A percentile compares a stretch with the other conserved stretches of the same genome.
Evolutionary conservation across 257 asterid species (phyloP).

Genomic region (Parsonsia alboflavescens): DNA sequence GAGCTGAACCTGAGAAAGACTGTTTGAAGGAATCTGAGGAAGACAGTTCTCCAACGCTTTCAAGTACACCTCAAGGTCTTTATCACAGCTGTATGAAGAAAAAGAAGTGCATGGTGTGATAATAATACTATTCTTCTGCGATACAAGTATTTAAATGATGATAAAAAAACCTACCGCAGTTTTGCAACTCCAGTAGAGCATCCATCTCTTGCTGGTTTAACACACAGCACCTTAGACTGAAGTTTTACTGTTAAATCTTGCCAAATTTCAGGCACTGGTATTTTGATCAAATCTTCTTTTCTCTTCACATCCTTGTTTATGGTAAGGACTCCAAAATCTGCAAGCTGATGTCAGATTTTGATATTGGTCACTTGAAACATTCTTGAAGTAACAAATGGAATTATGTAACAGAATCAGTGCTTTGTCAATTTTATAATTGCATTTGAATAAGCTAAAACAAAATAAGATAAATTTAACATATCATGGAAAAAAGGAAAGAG

Average conservation of each 20-base stretch:
- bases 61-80: conserved; percentile 58
- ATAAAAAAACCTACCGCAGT: conserved; percentile 42
- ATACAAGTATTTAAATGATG: background rate
- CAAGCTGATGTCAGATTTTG: conserved; percentile 40
- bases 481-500: background rate
- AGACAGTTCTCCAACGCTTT: conserved; percentile 53
- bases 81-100: conserved; percentile 45
- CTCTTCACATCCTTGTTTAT: conserved; percentile 57
- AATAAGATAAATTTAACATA: background rate
- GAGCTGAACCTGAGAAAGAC: conserved; percentile 64
- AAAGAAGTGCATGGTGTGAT: background rate
- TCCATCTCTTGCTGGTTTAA: conserved; percentile 93
- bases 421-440: background rate
- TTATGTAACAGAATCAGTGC: background rate
- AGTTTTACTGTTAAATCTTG: conserved; percentile 61
- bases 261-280: conserved; percentile 47
- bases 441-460: background rate
- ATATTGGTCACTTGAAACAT: conserved; percentile 11
- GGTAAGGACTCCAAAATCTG: conserved; percentile 66
- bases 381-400: background rate
- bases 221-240: conserved; percentile 52
- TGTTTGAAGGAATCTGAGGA: conserved; percentile 71
- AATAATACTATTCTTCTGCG: background rate
- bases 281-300: conserved; percentile 50
- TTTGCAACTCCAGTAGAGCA: conserved; percentile 95